Conservation (phyloP, 129 eudicot species). For the Logfia minima region DNA sequence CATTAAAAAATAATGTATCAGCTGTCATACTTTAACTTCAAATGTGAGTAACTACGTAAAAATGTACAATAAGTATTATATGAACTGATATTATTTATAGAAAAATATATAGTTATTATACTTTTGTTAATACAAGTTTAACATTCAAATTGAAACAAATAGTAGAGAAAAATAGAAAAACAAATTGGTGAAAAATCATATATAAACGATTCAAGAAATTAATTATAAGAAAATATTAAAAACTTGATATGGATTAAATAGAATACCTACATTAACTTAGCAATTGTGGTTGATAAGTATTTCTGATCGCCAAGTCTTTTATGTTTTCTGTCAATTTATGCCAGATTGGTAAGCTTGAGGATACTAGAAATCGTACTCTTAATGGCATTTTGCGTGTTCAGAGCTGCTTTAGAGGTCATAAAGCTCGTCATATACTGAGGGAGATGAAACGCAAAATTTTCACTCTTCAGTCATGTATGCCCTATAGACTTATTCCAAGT, state of each 20-base stretch:
- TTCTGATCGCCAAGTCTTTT: background rate
- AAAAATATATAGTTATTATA: background rate
- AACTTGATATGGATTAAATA: background rate
- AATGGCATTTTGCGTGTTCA: slow-evolving; percentile 89
- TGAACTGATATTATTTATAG: background rate
- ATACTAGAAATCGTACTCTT: slow-evolving; percentile 83
- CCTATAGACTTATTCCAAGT: slow-evolving; percentile 6
- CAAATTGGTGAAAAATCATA: too few relatives aligned
- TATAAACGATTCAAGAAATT: background rate
- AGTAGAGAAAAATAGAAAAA: background rate
- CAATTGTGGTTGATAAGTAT: background rate
- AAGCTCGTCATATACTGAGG: slow-evolving; percentile 62
- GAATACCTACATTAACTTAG: background rate
- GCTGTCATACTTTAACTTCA: too few relatives aligned
- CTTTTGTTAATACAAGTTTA: too few relatives aligned
- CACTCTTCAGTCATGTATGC: slow-evolving; percentile 79
- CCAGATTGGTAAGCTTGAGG: slow-evolving; percentile 91
- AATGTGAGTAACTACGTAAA: too few relatives aligned
- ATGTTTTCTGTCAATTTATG: background rate
- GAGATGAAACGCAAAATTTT: slow-evolving; percentile 54
- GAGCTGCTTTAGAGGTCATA: slow-evolving; percentile 91
- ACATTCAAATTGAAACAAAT: background rate
- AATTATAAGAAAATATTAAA: too few relatives aligned
- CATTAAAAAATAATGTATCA: too few relatives aligned
- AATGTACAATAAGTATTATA: too few relatives aligned